Percentiles rank a stretch among this genome's conserved stretches.
phyloP scores from a whole-genome alignment of 2,329 filamentous ascomycete genomes.

The Sclerotinia sclerotiorum region DNA sequence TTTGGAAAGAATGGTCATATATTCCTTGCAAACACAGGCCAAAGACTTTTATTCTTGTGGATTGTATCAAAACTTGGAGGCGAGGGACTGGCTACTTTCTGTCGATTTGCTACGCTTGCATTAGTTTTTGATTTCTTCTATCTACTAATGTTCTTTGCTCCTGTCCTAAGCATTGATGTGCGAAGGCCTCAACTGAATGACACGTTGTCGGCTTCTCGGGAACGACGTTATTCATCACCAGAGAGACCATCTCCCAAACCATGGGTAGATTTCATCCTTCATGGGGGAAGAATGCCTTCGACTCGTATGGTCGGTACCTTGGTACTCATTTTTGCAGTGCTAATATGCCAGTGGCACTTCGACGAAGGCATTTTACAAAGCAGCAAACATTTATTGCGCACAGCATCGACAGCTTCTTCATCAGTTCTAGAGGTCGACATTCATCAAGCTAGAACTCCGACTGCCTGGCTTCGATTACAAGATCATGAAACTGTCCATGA shows the following conservation, averaged over 20 bases:
- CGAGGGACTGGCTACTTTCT: constrained; percentile 70
- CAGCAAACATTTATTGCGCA: not conserved
- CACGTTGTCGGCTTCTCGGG: constrained; percentile 49
- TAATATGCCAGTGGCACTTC: constrained; percentile 77
- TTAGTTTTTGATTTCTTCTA: constrained; percentile 77
- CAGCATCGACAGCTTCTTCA: constrained; percentile 29
- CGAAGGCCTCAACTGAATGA: constrained; percentile 74
- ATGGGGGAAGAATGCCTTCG: constrained; percentile 65
- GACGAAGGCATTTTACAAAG: constrained; percentile 49
- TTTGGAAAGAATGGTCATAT: constrained; percentile 72
- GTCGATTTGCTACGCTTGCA: constrained; percentile 72
- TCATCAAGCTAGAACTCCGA: constrained; percentile 73
- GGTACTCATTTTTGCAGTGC: constrained; percentile 69
- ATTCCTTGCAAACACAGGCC: constrained; percentile 64
- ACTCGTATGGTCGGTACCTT: constrained; percentile 74
- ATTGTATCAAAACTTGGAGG: constrained; percentile 54
- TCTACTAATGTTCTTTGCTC: constrained; percentile 75
- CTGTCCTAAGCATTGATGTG: constrained; percentile 77
- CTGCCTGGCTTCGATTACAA: constrained; percentile 73
- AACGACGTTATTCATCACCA: constrained; percentile 31
- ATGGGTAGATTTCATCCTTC: constrained; percentile 62
- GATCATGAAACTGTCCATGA: constrained; percentile 77
- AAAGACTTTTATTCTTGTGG: constrained; percentile 68
- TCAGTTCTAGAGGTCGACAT: constrained; percentile 56
- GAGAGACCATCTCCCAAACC: constrained; percentile 42